A percentile compares a stretch with the other conserved stretches of the same genome.
phyloP scores from a whole-genome alignment of 116 monocot species.

The Trichopus zeylanicus region DNA sequence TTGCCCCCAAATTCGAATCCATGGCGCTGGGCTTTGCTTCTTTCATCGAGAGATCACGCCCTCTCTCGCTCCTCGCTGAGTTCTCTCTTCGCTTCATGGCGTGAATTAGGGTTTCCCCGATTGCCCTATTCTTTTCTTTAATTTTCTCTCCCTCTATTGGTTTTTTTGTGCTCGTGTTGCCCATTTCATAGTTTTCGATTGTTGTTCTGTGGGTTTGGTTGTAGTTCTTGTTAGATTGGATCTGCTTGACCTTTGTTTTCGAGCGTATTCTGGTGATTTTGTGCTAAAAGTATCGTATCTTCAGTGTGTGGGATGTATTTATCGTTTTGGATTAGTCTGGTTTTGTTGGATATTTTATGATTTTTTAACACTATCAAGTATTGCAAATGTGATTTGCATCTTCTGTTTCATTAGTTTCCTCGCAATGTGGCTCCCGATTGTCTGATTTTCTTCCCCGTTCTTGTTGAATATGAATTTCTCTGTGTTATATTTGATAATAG shows the following conservation, averaged over 20 bases:
- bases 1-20: neutral
- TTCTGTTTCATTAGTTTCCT: no score
- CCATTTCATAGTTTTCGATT: neutral
- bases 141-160: neutral
- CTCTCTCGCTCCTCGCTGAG: neutral
- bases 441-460: no score
- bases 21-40: neutral
- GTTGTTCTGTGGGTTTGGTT: neutral
- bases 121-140: neutral
- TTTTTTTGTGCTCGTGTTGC: neutral
- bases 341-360: neutral
- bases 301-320: neutral
- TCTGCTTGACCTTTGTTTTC: neutral
- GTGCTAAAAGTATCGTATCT: neutral
- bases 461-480: neutral
- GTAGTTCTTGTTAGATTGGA: neutral
- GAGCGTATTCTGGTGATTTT: neutral
- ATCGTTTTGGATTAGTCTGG: neutral
- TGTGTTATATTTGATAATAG: neutral
- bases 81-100: neutral
- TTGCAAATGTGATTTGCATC: no score
- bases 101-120: neutral
- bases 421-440: no score
- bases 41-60: neutral
- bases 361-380: neutral